phyloP scores from a whole-genome alignment of 1,284 basidiomycete genomes.

The Ceratobasidium sp. region DNA sequence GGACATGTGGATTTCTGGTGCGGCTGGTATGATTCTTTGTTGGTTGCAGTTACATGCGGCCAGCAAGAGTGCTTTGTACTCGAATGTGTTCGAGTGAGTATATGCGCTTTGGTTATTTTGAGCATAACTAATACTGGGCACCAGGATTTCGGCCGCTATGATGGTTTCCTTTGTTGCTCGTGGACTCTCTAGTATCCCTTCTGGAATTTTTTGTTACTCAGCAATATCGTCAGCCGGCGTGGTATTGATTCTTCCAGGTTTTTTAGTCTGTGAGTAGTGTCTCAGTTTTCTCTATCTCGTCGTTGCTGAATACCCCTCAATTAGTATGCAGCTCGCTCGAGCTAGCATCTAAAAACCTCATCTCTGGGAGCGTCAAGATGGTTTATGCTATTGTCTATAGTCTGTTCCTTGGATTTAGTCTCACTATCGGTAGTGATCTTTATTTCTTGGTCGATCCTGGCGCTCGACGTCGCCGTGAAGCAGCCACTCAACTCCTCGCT shows the following conservation, averaged over 20 bases:
- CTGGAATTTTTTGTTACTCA: slow-evolving; percentile 84
- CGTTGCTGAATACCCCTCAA: slow-evolving; percentile 47
- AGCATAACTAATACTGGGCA: slow-evolving; percentile 45
- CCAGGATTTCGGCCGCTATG: slow-evolving; percentile 83
- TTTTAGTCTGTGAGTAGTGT: slow-evolving; percentile 40
- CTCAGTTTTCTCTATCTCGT: slow-evolving; percentile 1
- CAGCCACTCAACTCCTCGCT: slow-evolving; percentile 63
- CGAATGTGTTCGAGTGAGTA: slow-evolving; percentile 88
- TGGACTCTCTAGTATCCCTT: slow-evolving; percentile 77
- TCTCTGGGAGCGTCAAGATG: slow-evolving; percentile 89
- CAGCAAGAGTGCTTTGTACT: slow-evolving; percentile 78
- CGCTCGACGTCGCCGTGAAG: slow-evolving; percentile 64
- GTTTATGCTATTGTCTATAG: slow-evolving; percentile 91
- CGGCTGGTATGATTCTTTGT: slow-evolving; percentile 70
- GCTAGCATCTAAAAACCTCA: slow-evolving; percentile 87
- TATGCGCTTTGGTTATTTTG: slow-evolving; percentile 13
- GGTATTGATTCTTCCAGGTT: slow-evolving; percentile 76
- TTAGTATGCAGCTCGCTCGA: slow-evolving; percentile 86
- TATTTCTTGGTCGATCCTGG: slow-evolving; percentile 79
- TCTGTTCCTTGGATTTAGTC: slow-evolving; percentile 88
- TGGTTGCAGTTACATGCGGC: slow-evolving; percentile 77
- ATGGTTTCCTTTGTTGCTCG: slow-evolving; percentile 82
- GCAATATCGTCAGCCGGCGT: slow-evolving; percentile 86
- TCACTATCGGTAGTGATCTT: slow-evolving; percentile 87
- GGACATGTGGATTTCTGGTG: slow-evolving; percentile 82